These are phyloP conservation scores for Backusella parvicylindrica DNA, from an alignment of 192 early-diverging fungal species.

Conservation along the genomic window DNA sequence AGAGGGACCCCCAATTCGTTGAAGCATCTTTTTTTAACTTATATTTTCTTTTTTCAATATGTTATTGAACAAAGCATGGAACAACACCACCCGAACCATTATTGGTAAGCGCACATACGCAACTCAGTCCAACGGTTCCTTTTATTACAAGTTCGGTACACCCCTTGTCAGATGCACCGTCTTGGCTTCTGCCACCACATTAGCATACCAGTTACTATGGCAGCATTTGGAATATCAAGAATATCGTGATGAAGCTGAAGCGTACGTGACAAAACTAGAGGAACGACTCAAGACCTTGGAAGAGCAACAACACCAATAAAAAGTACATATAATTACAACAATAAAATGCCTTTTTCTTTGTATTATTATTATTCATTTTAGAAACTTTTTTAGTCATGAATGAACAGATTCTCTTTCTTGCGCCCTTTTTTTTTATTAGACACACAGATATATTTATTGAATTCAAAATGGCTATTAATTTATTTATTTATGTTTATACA, in stretches of 20 bases:
- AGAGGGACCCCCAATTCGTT: neutral
- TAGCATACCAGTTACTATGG: constrained; percentile 24
- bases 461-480: neutral
- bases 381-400: too few relatives aligned
- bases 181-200: constrained; percentile 24
- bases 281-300: constrained; percentile 25
- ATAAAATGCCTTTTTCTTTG: neutral
- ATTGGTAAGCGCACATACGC: neutral
- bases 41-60: neutral
- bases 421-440: neutral
- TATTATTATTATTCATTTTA: too few relatives aligned
- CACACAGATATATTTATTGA: neutral
- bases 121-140: neutral
- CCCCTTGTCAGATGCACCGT: constrained; percentile 32
- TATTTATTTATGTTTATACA: constrained; percentile 3
- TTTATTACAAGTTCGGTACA: constrained; percentile 35
- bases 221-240: constrained; percentile 34
- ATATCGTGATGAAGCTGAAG: constrained; percentile 27
- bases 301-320: neutral
- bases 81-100: neutral
- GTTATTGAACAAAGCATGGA: neutral
- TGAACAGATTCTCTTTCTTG: too few relatives aligned
- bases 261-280: constrained; percentile 15
- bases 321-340: neutral
- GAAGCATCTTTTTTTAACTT: neutral